Percentiles rank a stretch among this genome's conserved stretches.
These are phyloP conservation scores for Spatholobus suberectus DNA, from an alignment of 306 rosid species.

Conservation along the genomic window DNA sequence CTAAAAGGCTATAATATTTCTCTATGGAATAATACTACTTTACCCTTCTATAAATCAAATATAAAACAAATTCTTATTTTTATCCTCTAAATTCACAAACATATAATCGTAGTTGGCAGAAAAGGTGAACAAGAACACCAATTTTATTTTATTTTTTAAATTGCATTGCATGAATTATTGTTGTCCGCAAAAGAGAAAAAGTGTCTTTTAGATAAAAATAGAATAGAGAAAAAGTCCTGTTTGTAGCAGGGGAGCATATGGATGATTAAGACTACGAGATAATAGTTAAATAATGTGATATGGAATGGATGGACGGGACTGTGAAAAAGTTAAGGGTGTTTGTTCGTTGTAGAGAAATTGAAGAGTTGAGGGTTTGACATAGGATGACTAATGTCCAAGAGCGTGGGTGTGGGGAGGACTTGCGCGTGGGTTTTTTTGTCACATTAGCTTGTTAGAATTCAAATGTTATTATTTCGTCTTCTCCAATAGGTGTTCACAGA, in stretches of 20 bases:
- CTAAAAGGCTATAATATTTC: too few species aligned
- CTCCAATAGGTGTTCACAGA: too few species aligned
- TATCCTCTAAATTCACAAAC: too few species aligned
- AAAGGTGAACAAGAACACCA: too few species aligned
- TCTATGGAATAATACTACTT: too few species aligned
- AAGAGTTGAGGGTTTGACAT: conserved; percentile 44
- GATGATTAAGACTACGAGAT: conserved; percentile 60
- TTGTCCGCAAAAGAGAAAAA: too few species aligned
- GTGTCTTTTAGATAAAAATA: too few species aligned
- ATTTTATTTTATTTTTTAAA: too few species aligned
- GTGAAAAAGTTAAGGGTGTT: conserved; percentile 73
- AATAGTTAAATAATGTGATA: conserved; percentile 17
- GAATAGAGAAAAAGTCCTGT: conserved; percentile 52
- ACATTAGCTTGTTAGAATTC: conserved; percentile 33
- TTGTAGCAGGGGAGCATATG: conserved; percentile 80
- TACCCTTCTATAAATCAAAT: too few species aligned
- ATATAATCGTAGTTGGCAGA: too few species aligned
- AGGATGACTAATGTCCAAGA: conserved; percentile 58
- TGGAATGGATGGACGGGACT: conserved; percentile 22
- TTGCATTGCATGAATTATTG: too few species aligned
- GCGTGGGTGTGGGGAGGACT: conserved; percentile 45
- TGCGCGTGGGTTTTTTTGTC: conserved; percentile 53
- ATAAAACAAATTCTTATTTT: too few species aligned
- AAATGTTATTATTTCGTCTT: conserved; percentile 7
- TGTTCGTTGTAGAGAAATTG: conserved; percentile 25